Evolutionary conservation across 2,329 filamentous ascomycete genomes (phyloP), one percentile per base, ranked within the genome.

Genomic region (Xylariaceae sp.): DNA sequence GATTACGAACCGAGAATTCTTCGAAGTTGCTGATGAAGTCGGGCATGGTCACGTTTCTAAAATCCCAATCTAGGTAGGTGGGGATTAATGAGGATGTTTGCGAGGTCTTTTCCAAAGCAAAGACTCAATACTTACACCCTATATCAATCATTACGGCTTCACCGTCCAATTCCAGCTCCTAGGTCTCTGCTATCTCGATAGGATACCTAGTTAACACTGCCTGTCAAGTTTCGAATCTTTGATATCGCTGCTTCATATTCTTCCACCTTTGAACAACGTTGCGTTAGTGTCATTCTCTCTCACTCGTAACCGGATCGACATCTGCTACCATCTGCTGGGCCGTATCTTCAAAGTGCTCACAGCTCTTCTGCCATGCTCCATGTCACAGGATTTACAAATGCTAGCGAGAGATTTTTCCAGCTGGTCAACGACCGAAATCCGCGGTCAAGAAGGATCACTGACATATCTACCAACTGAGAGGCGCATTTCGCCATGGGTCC

Each of bases 401-500:
- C 43, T 19, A 45, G 30, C 12, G n/a, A 14, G 33, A 36, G 12
- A 10, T 10, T 9, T 5, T 36, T 36, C 33, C 33, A 36, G 15
- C 12, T 10, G 15, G 12, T 15, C 33, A 10, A 36, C 12, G 12
- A 14, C 12, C 12, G 33, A 5, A 9, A 5, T 36, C 12, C 33
- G 9, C 12, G 33, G 33, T 15, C 33, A 14, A 45, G 33, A 31
- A 45, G 9, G 6, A 45, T 11, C 14, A 22, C 33, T 6, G 31
- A 9, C 31, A 45, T 19, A 22, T n/a, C 10, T 14, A 30, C 5
- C 14, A 45, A 10, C 12, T 45, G 31, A 10, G 15, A 7, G 4
- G 43, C n/a, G 31, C 32, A 45, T 22, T 45, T 45, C 22, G 15
- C 43, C 43, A 45, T 45, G 6, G 43, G 33, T 19, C 43, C 43